Evolutionary conservation across 257 asterid genomes (phyloP).

Genomic region (Fraxinus anomala): DNA sequence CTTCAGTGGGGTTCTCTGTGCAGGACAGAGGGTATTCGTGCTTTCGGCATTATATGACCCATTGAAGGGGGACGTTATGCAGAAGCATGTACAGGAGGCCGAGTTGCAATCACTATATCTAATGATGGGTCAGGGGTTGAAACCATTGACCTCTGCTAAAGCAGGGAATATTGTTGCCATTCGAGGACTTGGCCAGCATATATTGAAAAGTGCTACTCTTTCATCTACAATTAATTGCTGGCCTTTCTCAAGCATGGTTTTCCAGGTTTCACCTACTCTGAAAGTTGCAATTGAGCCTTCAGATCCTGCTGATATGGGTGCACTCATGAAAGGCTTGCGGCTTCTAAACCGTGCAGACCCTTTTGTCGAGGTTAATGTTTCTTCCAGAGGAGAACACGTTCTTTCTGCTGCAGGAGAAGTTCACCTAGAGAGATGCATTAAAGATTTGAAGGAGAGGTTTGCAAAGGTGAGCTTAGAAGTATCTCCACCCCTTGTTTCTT

Average conservation of each 20-base stretch:
- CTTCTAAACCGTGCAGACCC: conserved; percentile 95
- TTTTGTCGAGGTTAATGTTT: conserved; percentile 84
- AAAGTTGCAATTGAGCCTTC: conserved; percentile 96
- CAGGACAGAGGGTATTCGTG: conserved; percentile 78
- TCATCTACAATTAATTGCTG: conserved; percentile 76
- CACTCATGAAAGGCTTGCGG: conserved; percentile 74
- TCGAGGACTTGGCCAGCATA: conserved; percentile 88
- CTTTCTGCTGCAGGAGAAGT: conserved; percentile 98
- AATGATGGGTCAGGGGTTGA: conserved; percentile 96
- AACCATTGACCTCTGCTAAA: conserved; percentile 70
- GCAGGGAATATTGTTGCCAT: conserved; percentile 88
- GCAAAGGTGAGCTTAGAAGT: conserved; percentile 82
- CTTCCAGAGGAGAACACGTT: conserved; percentile 90
- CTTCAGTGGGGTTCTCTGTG: conserved; percentile 78
- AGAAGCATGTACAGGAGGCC: conserved; percentile 85
- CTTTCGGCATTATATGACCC: conserved; percentile 88
- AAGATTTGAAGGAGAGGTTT: conserved; percentile 87
- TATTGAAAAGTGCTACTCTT: conserved; percentile 90
- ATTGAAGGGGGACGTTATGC: conserved; percentile 58
- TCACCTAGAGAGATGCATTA: conserved; percentile 90
- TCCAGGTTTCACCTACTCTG: conserved; percentile 89
- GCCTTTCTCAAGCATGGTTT: conserved; percentile 95
- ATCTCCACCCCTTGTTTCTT: conserved; percentile 91
- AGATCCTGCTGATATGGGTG: conserved; percentile 88
- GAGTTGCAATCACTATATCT: conserved; percentile 74